Evolutionary conservation across 2,329 filamentous ascomycete species (phyloP), one percentile per base, ranked within the genome.

Genomic region (Dichotomopilus funicola): DNA sequence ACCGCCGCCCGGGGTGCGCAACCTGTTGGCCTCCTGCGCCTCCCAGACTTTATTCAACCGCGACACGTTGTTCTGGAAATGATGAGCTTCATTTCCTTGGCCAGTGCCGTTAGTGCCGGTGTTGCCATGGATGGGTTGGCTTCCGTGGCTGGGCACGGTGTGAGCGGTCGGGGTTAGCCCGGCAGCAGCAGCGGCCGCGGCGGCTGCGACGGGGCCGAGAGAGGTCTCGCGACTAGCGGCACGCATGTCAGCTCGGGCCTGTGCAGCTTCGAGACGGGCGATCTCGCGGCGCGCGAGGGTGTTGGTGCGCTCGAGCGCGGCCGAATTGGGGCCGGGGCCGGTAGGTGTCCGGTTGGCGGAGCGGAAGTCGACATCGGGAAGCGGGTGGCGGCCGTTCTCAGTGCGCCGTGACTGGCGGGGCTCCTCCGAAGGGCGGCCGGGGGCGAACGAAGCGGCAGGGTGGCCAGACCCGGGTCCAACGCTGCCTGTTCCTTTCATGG

Each of bases 31-130:
- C 63, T 82, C 79, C 59, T 83, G 79, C 1, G 74, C 71, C 0
- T 71, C 74, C 80, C 80, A 83, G 0, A 83, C 74, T 57, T 75
- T 75, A 59, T 82, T 79, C 27, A 83, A 71, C 1, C 78, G 73
- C 51, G 75, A 73, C 59, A 81, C 72, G 27, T 80, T 75, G 54
- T 81, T 53, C 45, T 59, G 49, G 52, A 63, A 62, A 36, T 50
- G 43, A n/a, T 13, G 19, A 38, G 34, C 31, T 3, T 10, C 12
- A 34, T 27, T 27, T 27, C 19, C 19, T 27, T 48, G 27, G 45
- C 11, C 13, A 27, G 37, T 38, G 49, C 53, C 19, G 55, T 40
- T 7, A 34, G 27, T 34, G 34, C 1, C 35, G 34, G 13, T 34
- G 41, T 41, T 41, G 33, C 57, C 38, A 12, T 45, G 31, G 46